These are phyloP conservation scores for Ormosia emarginata DNA, from an alignment of 306 rosid species.

Conservation along the genomic window DNA sequence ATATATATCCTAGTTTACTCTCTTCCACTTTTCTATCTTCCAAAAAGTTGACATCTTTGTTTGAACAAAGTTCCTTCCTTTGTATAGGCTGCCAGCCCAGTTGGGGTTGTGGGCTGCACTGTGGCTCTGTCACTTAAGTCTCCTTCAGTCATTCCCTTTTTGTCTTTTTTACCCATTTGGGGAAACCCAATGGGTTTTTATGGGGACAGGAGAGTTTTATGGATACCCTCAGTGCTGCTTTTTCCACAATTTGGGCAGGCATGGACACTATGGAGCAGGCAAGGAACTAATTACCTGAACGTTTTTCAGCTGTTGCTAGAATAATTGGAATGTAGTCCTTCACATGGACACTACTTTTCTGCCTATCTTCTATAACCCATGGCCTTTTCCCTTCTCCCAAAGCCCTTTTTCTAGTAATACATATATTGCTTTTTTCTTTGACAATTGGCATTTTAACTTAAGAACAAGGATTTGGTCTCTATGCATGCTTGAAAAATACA, in stretches of 20 bases:
- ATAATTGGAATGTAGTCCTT: slow-evolving; percentile 31
- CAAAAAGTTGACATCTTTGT: background rate
- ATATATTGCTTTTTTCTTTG: slow-evolving; percentile 22
- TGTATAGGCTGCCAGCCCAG: slow-evolving; percentile 15
- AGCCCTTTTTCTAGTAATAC: slow-evolving; percentile 25
- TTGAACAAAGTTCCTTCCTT: background rate
- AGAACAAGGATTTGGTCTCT: slow-evolving; percentile 7
- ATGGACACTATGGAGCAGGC: slow-evolving; percentile 23
- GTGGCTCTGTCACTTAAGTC: slow-evolving; percentile 28
- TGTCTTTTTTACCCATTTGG: slow-evolving; percentile 40
- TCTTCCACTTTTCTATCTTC: background rate
- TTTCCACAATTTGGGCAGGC: slow-evolving; percentile 32
- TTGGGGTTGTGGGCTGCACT: slow-evolving; percentile 29
- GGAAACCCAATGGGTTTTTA: slow-evolving; percentile 38
- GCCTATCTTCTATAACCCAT: background rate
- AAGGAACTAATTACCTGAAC: slow-evolving; percentile 14
- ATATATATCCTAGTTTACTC: background rate
- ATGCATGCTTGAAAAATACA: background rate
- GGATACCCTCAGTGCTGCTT: slow-evolving; percentile 31
- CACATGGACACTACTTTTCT: background rate
- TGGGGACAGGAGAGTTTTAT: slow-evolving; percentile 37
- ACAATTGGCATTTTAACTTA: slow-evolving; percentile 25
- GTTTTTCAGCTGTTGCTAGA: slow-evolving; percentile 32
- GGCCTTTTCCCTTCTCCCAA: slow-evolving; percentile 27
- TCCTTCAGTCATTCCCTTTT: slow-evolving; percentile 4